phyloP scores from a whole-genome alignment of 768 basidiomycete genomes.

The Hygrophorus pudorinus region DNA sequence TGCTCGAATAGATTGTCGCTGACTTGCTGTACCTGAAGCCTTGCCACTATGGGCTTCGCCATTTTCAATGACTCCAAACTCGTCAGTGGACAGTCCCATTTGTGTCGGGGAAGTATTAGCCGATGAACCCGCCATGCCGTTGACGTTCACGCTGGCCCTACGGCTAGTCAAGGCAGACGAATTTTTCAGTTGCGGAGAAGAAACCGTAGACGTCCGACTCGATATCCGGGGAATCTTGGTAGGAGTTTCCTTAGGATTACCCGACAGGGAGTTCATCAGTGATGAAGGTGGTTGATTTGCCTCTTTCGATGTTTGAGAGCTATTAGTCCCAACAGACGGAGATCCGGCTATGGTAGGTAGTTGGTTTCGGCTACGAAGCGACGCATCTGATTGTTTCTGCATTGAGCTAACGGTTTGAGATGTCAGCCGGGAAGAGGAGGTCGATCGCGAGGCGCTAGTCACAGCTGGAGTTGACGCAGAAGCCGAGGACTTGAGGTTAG shows the following conservation, averaged over 20 bases:
- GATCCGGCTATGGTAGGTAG: constrained; percentile 91
- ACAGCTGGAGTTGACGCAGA: constrained; percentile 35
- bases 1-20: constrained; percentile 47
- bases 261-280: constrained; percentile 38
- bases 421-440: constrained; percentile 55
- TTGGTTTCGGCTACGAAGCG: constrained; percentile 64
- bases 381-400: constrained; percentile 80
- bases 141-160: constrained; percentile 55
- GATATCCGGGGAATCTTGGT: constrained; percentile 91
- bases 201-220: constrained; percentile 67
- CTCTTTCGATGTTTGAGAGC: constrained; percentile 41
- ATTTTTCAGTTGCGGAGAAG: constrained; percentile 62
- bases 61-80: constrained; percentile 75
- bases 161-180: constrained; percentile 43
- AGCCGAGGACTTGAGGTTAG: constrained; percentile 54
- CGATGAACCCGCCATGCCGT: constrained; percentile 38
- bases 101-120: constrained; percentile 53
- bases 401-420: constrained; percentile 79
- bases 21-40: constrained; percentile 22
- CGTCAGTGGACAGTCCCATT: constrained; percentile 38
- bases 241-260: constrained; percentile 70
- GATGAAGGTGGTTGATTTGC: constrained; percentile 44
- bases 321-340: constrained; percentile 67
- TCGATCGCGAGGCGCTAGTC: constrained; percentile 24
- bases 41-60: constrained; percentile 41